These are phyloP conservation scores for Lasiosphaeris hirsuta DNA, from an alignment of 495 filamentous ascomycete species.

Conservation along the genomic window DNA sequence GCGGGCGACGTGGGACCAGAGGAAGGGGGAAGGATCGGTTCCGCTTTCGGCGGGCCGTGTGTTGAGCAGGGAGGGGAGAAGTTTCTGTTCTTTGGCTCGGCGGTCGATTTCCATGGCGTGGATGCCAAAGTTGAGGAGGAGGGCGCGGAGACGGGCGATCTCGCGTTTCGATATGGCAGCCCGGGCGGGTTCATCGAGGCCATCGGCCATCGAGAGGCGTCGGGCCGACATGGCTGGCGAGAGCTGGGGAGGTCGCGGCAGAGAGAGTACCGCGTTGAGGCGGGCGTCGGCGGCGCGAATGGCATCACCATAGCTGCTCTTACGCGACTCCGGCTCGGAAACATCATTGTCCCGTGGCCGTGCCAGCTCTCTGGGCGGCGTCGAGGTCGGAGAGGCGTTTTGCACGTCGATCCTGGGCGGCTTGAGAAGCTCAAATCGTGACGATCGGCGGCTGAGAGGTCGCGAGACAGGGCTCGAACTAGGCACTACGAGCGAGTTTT, in stretches of 20 bases:
- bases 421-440: conserved; percentile 53
- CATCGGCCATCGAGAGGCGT: conserved; percentile 73
- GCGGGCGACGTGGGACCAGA: conserved; percentile 35
- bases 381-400: conserved; percentile 42
- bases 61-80: conserved; percentile 18
- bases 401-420: conserved; percentile 62
- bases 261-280: conserved; percentile 27
- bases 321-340: conserved; percentile 36
- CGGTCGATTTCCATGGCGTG: conserved; percentile 77
- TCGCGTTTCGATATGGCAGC: conserved; percentile 57
- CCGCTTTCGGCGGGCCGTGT: not conserved
- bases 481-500: conserved; percentile 9
- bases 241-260: conserved; percentile 21
- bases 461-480: conserved; percentile 23
- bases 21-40: not conserved
- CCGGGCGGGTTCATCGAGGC: conserved; percentile 33
- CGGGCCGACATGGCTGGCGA: conserved; percentile 32
- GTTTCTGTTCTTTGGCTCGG: conserved; percentile 51
- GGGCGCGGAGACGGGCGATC: conserved; percentile 66
- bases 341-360: conserved; percentile 26
- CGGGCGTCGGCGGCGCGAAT: conserved; percentile 21
- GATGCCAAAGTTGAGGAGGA: conserved; percentile 78
- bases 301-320: conserved; percentile 19
- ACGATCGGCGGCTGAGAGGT: conserved; percentile 39
- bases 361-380: conserved; percentile 28